Conservation (phyloP, 164 flowering plant genomes). For the Akebia trifoliata region DNA sequence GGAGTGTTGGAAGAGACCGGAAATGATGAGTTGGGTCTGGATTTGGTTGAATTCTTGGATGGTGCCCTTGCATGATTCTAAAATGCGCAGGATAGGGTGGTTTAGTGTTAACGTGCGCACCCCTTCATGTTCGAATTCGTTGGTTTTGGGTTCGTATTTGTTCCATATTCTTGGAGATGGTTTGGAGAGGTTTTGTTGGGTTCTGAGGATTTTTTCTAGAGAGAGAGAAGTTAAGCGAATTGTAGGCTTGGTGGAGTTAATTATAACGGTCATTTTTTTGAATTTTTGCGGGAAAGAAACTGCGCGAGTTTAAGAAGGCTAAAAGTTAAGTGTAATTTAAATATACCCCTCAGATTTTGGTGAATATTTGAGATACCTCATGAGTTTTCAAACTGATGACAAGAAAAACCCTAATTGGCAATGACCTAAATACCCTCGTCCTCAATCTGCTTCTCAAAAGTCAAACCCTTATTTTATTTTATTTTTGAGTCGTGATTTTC, state of each 20-base stretch:
- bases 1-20: constrained; percentile 48
- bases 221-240: constrained; percentile 13
- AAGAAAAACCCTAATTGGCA: too few species aligned
- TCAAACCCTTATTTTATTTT: too few species aligned
- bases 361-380: too few species aligned
- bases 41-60: constrained; percentile 37
- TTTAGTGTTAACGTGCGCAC: constrained; percentile 18
- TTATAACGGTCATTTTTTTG: constrained; percentile 18
- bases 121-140: constrained; percentile 11
- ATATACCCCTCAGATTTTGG: too few species aligned
- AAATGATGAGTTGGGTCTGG: constrained; percentile 45
- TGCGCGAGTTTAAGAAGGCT: too few species aligned
- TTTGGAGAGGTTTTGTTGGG: constrained; percentile 33
- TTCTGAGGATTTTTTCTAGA: constrained; percentile 35
- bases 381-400: too few species aligned
- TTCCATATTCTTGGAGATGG: constrained; percentile 35
- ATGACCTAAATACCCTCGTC: too few species aligned
- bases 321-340: too few species aligned
- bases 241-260: constrained; percentile 1
- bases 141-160: background rate
- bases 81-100: constrained; percentile 41
- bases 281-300: background rate
- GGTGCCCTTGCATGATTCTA: constrained; percentile 34
- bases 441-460: too few species aligned
- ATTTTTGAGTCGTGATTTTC: too few species aligned